phyloP scores from a whole-genome alignment of 2,329 filamentous ascomycete genomes.

The Epichloe hybrida region DNA sequence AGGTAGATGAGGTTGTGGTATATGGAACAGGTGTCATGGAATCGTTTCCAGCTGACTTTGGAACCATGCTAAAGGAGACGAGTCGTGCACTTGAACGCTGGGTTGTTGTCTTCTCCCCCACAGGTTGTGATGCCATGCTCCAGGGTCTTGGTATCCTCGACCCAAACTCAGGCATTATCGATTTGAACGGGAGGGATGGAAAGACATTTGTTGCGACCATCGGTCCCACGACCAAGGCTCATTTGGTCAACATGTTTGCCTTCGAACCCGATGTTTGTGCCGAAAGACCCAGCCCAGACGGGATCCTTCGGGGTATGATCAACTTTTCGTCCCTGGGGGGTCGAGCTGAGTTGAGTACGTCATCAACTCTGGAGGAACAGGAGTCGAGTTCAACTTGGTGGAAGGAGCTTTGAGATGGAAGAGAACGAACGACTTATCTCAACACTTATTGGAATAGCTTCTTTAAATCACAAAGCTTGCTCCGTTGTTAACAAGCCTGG shows the following conservation, averaged over 20 bases:
- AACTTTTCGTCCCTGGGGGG: not conserved
- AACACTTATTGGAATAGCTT: no score
- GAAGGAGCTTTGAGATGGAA: not conserved
- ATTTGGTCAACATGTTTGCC: conserved; percentile 50
- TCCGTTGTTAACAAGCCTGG: no score
- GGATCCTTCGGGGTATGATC: conserved; percentile 56
- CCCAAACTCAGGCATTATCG: conserved; percentile 26
- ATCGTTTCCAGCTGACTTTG: conserved; percentile 60
- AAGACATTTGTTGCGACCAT: conserved; percentile 68
- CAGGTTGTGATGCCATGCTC: conserved; percentile 49
- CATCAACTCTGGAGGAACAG: not conserved
- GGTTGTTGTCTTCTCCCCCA: conserved; percentile 64
- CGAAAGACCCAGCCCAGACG: conserved; percentile 67
- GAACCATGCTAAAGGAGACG: conserved; percentile 32
- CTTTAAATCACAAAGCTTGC: no score
- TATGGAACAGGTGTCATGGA: conserved; percentile 79
- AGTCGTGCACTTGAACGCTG: conserved; percentile 36
- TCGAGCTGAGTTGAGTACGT: not conserved
- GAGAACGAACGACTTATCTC: not conserved
- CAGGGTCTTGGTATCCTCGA: conserved; percentile 39
- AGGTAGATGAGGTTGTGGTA: conserved; percentile 66
- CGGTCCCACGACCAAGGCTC: conserved; percentile 78
- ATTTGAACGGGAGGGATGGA: conserved; percentile 16
- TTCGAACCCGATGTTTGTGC: conserved; percentile 71
- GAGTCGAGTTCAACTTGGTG: not conserved